Percentiles rank a stretch among this genome's conserved stretches.
Evolutionary conservation across 169 alveolate species (phyloP).

Genomic region (Plasmodium coatneyi): DNA sequence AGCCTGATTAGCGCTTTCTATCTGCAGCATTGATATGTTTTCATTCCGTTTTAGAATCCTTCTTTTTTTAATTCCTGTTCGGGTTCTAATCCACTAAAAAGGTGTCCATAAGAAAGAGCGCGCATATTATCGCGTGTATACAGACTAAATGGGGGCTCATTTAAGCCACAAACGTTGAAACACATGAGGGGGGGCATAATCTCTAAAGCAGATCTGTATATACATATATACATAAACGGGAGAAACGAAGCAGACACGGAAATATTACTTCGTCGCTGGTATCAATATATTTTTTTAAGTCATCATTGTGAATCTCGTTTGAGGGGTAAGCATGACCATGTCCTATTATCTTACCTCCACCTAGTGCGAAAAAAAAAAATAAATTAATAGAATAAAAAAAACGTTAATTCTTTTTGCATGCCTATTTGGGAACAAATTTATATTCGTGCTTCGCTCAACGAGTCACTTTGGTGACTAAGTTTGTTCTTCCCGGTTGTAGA

Average conservation of each 20-base stretch:
- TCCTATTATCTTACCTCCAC: constrained; percentile 78
- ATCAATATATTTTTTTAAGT: constrained; percentile 71
- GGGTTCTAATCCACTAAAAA: constrained; percentile 79
- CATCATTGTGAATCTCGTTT: constrained; percentile 75
- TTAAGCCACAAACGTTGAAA: not conserved
- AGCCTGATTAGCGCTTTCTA: constrained; percentile 73
- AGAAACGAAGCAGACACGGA: not conserved
- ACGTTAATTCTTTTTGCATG: constrained; percentile 9
- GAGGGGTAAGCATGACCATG: constrained; percentile 79
- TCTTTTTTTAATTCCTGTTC: constrained; percentile 79
- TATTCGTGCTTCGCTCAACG: not conserved
- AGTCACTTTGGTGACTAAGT: not conserved
- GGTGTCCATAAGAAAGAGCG: not conserved
- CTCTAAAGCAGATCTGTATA: not conserved
- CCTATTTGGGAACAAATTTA: not conserved
- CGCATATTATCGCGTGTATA: not conserved
- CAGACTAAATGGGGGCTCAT: not conserved
- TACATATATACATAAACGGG: not conserved
- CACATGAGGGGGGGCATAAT: not conserved
- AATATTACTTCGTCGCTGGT: constrained; percentile 78
- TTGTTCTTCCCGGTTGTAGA: not conserved
- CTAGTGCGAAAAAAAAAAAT: constrained; percentile 51
- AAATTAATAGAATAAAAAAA: constrained; percentile 3
- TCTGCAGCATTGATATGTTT: constrained; percentile 67
- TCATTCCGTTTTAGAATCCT: constrained; percentile 75